Conservation (phyloP, 345 rosid genomes). For the Boechera stricta region DNA sequence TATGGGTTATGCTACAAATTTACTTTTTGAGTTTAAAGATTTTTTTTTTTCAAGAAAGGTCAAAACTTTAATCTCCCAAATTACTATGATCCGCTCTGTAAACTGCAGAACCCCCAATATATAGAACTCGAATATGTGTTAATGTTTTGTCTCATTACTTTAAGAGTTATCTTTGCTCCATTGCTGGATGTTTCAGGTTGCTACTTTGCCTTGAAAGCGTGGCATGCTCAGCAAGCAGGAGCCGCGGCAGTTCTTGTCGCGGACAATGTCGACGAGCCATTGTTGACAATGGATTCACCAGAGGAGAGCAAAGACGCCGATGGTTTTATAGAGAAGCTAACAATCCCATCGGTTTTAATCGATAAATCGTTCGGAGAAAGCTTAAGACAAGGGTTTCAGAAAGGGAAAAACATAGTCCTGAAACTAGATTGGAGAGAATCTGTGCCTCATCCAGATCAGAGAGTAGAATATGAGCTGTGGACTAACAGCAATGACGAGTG, state of each 20-base stretch:
- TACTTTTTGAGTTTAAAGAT: background rate
- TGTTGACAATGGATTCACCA: constrained; percentile 93
- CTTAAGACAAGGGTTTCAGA: constrained; percentile 69
- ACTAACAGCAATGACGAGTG: constrained; percentile 96
- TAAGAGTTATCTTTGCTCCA: background rate
- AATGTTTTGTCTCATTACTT: constrained; percentile 8
- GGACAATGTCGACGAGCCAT: constrained; percentile 72
- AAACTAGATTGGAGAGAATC: constrained; percentile 93
- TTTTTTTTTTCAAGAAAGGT: background rate
- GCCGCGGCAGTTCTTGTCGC: constrained; percentile 89
- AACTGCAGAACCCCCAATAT: background rate
- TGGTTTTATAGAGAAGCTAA: constrained; percentile 73
- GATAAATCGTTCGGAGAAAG: constrained; percentile 71
- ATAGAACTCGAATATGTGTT: background rate
- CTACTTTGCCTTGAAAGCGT: constrained; percentile 83
- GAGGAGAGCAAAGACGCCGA: constrained; percentile 59
- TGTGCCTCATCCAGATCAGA: constrained; percentile 89
- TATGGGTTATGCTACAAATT: background rate
- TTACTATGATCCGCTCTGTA: background rate
- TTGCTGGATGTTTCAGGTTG: constrained; percentile 56
- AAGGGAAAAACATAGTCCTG: constrained; percentile 62
- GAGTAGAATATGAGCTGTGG: constrained; percentile 96
- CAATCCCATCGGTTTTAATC: constrained; percentile 84
- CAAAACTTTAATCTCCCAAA: background rate
- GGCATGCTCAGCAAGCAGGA: constrained; percentile 89